Evolutionary conservation across 2,329 filamentous ascomycete genomes (phyloP).

Genomic region (Neonectria hederae): DNA sequence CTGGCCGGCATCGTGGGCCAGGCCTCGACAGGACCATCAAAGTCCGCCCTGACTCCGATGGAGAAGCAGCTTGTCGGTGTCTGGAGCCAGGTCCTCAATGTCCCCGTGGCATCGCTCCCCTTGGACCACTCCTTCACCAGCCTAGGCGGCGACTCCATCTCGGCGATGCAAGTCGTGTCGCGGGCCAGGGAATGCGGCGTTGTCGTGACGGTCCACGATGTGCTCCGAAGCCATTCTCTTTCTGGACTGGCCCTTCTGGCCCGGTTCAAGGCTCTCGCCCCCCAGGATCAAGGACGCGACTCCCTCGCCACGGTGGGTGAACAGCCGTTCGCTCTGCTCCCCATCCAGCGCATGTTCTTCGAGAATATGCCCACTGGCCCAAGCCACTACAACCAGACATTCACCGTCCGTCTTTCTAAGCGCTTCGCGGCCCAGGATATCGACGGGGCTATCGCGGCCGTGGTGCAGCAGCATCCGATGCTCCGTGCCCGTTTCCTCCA

Average conservation of each 20-base stretch:
- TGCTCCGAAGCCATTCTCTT: slow-evolving; percentile 14
- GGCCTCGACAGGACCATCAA: no score
- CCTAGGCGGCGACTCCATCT: slow-evolving; percentile 56
- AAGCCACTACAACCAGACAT: neutral
- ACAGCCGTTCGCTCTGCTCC: neutral
- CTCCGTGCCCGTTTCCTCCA: neutral
- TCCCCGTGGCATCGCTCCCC: neutral
- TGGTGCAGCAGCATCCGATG: neutral
- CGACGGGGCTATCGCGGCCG: neutral
- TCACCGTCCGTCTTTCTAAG: neutral
- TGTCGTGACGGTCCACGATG: neutral
- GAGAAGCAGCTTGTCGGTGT: neutral
- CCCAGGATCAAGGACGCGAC: neutral
- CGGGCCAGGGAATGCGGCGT: slow-evolving; percentile 38
- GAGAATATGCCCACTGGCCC: neutral
- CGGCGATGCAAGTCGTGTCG: slow-evolving; percentile 54
- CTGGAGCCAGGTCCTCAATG: neutral
- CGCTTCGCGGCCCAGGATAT: neutral
- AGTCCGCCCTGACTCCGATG: neutral
- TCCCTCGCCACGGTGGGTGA: neutral
- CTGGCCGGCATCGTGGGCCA: neutral
- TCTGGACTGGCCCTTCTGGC: neutral
- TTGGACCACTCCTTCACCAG: neutral
- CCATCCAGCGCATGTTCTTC: neutral
- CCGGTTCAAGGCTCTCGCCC: neutral